These are phyloP conservation scores for Cutaneotrichosporon dermatis DNA, from an alignment of 1,284 basidiomycete genomes.

Conservation along the genomic window DNA sequence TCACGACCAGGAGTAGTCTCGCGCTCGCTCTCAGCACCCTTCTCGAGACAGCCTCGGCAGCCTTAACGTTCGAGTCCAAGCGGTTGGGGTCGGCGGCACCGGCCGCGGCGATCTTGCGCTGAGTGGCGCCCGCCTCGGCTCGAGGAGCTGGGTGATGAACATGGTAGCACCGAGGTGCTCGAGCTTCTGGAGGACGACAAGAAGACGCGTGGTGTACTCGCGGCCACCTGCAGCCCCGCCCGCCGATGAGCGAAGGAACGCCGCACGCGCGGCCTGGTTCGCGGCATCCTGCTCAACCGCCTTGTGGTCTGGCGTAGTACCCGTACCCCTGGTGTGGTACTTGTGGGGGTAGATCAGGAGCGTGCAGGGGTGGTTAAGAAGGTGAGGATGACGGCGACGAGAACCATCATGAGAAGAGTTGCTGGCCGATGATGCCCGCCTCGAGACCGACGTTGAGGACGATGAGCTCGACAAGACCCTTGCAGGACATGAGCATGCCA, in stretches of 20 bases:
- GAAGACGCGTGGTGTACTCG: constrained; percentile 52
- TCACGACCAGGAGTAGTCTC: not conserved
- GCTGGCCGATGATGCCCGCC: constrained; percentile 68
- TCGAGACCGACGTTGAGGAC: constrained; percentile 85
- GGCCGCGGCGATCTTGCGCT: constrained; percentile 56
- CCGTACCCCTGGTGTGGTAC: constrained; percentile 39
- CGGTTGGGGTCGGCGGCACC: constrained; percentile 34
- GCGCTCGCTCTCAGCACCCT: not conserved
- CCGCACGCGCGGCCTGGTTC: constrained; percentile 28
- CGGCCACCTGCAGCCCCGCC: constrained; percentile 35
- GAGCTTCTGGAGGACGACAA: constrained; percentile 83
- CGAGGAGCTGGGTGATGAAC: constrained; percentile 54
- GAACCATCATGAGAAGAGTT: constrained; percentile 79
- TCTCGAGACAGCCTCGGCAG: constrained; percentile 1
- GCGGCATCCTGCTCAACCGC: constrained; percentile 10
- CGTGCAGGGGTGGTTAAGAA: constrained; percentile 86
- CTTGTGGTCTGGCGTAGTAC: constrained; percentile 9
- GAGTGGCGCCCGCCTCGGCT: constrained; percentile 20
- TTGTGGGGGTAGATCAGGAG: constrained; percentile 69
- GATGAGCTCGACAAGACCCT: constrained; percentile 80
- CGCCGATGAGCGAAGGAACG: constrained; percentile 5
- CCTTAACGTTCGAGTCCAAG: constrained; percentile 4
- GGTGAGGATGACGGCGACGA: constrained; percentile 79
- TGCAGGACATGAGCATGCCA: constrained; percentile 88
- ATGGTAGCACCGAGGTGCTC: constrained; percentile 67